phyloP scores from a whole-genome alignment of 2,329 filamentous ascomycete genomes.

The Diaporthe longicolla region DNA sequence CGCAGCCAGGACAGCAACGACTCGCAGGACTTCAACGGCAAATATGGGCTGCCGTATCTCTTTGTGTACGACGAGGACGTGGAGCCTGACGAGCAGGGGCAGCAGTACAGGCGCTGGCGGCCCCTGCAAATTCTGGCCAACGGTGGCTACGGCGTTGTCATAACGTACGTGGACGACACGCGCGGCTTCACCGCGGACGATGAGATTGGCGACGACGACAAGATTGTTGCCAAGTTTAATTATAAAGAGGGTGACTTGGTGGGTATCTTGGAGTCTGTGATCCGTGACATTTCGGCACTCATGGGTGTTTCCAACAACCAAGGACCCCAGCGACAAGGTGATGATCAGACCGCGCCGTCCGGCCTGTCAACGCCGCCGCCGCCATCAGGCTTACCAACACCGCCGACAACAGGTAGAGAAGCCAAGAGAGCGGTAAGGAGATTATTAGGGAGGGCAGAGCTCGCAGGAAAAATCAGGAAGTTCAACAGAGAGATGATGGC shows the following conservation, averaged over 20 bases:
- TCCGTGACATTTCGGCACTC: too few species aligned
- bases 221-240: background rate
- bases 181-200: background rate
- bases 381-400: too few species aligned
- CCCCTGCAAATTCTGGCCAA: conserved; percentile 11
- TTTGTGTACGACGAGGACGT: background rate
- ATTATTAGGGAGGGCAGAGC: background rate
- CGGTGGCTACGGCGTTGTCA: conserved; percentile 17
- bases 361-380: too few species aligned
- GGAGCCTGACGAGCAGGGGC: background rate
- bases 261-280: background rate
- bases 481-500: background rate
- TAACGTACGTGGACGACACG: conserved; percentile 5
- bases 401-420: background rate
- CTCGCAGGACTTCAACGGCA: background rate
- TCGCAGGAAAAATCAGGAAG: background rate
- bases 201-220: background rate
- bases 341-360: too few species aligned
- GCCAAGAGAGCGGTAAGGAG: background rate
- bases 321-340: too few species aligned
- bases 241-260: background rate
- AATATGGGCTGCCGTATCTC: background rate
- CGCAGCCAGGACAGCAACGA: too few species aligned
- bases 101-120: conserved; percentile 3
- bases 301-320: too few species aligned